These are phyloP conservation scores for Pseudotsuga menziesii DNA, from an alignment of 75 land plant genomes.

Conservation along the genomic window DNA sequence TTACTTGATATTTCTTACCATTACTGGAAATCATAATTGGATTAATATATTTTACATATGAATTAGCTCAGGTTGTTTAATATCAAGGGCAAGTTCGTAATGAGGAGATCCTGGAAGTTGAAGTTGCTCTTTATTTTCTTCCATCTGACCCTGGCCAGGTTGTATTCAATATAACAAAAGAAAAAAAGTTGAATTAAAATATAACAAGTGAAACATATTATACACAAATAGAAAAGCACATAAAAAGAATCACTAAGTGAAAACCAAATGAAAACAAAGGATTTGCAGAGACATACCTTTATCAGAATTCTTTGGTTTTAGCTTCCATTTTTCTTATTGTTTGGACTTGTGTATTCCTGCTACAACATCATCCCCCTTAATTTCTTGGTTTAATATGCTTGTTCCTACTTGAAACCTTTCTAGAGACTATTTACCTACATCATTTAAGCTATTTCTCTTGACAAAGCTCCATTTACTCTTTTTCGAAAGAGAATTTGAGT, in stretches of 20 bases:
- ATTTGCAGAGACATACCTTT: constrained; percentile 35
- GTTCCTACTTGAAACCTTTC: constrained; percentile 3
- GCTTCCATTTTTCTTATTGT: constrained; percentile 37
- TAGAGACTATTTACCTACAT: constrained; percentile 25
- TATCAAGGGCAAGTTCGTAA: constrained; percentile 12
- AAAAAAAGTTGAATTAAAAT: too few relatives aligned
- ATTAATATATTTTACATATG: background rate
- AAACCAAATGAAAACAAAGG: background rate
- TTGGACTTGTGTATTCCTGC: constrained; percentile 16
- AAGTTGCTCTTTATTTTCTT: constrained; percentile 19
- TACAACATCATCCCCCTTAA: constrained; percentile 16
- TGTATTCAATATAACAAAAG: constrained; percentile 15
- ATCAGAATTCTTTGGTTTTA: constrained; percentile 19
- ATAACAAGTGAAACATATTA: too few relatives aligned
- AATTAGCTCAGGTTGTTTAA: constrained; percentile 17
- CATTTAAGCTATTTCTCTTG: too few relatives aligned
- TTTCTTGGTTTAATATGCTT: constrained; percentile 16
- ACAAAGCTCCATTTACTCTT: too few relatives aligned
- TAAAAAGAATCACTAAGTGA: background rate
- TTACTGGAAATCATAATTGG: constrained; percentile 2
- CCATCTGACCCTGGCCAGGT: constrained; percentile 28
- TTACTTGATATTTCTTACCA: too few relatives aligned
- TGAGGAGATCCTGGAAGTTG: constrained; percentile 3
- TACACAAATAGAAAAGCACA: background rate
- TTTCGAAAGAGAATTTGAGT: too few relatives aligned